Conservation (phyloP, 768 basidiomycete species). For the Suillus weaverae region DNA sequence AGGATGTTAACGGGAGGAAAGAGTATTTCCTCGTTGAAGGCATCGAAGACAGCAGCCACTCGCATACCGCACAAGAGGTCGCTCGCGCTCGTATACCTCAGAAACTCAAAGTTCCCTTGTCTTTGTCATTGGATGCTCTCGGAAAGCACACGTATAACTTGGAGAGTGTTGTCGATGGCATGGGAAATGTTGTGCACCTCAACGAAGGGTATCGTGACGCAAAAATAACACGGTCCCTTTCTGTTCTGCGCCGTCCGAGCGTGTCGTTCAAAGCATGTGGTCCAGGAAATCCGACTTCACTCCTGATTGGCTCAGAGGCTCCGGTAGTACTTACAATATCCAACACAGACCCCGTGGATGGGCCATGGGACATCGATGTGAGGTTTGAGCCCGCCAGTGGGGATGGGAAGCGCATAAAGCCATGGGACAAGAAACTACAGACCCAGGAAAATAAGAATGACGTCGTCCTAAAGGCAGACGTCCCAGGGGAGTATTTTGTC, state of each 20-base stretch:
- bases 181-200: conserved; percentile 71
- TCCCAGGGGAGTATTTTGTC: conserved; percentile 80
- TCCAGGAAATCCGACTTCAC: conserved; percentile 63
- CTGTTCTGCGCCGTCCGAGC: conserved; percentile 69
- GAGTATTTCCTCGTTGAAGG: conserved; percentile 84
- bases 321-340: conserved; percentile 52
- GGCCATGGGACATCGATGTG: conserved; percentile 66
- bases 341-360: conserved; percentile 60
- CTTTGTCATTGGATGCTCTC: conserved; percentile 57
- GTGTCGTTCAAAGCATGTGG: conserved; percentile 76
- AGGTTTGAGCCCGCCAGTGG: conserved; percentile 56
- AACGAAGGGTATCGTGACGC: conserved; percentile 40
- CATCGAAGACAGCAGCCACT: conserved; percentile 60
- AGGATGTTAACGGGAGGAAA: conserved; percentile 60
- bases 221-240: conserved; percentile 57
- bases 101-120: conserved; percentile 66
- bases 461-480: conserved; percentile 48
- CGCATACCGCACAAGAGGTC: conserved; percentile 28
- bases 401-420: conserved; percentile 44
- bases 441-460: conserved; percentile 46
- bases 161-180: conserved; percentile 79
- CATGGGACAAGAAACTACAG: conserved; percentile 65
- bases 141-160: conserved; percentile 74
- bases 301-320: conserved; percentile 71
- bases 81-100: conserved; percentile 42